A percentile compares a stretch with the other conserved stretches of the same genome.
phyloP scores from a whole-genome alignment of 805 yeast genomes.

The Pichia eremophila region DNA sequence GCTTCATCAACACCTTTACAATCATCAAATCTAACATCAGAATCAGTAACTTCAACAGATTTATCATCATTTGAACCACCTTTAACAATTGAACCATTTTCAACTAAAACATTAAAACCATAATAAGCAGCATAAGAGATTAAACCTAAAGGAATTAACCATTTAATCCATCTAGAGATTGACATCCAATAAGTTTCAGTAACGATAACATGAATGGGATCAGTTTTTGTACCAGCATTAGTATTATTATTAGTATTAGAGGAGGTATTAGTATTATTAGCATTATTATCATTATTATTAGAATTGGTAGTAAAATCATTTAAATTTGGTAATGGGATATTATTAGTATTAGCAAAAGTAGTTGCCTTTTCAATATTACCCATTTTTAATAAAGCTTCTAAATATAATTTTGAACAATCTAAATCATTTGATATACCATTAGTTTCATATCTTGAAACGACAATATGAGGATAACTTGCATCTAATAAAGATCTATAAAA shows the following conservation, averaged over 20 bases:
- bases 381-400: constrained; percentile 68
- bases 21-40: constrained; percentile 82
- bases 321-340: constrained; percentile 13
- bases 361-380: constrained; percentile 78
- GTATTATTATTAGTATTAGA: neutral
- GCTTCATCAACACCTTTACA: constrained; percentile 99
- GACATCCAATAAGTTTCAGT: constrained; percentile 76
- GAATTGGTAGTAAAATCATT: neutral
- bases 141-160: constrained; percentile 76
- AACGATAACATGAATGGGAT: constrained; percentile 90
- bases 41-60: constrained; percentile 73
- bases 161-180: constrained; percentile 78
- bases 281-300: neutral
- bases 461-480: constrained; percentile 90
- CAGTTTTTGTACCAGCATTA: constrained; percentile 51
- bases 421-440: constrained; percentile 82
- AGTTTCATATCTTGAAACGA: constrained; percentile 88
- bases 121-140: constrained; percentile 73
- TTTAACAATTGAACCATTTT: constrained; percentile 73
- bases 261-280: neutral
- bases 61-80: constrained; percentile 64
- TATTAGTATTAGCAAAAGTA: constrained; percentile 42
- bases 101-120: constrained; percentile 71
- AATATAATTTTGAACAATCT: constrained; percentile 71
- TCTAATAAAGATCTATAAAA: constrained; percentile 69